A percentile compares a stretch with the other conserved stretches of the same genome.
Conservation (phyloP, 2,329 filamentous ascomycete species). For the Calonectria pseudoreteaudii region DNA sequence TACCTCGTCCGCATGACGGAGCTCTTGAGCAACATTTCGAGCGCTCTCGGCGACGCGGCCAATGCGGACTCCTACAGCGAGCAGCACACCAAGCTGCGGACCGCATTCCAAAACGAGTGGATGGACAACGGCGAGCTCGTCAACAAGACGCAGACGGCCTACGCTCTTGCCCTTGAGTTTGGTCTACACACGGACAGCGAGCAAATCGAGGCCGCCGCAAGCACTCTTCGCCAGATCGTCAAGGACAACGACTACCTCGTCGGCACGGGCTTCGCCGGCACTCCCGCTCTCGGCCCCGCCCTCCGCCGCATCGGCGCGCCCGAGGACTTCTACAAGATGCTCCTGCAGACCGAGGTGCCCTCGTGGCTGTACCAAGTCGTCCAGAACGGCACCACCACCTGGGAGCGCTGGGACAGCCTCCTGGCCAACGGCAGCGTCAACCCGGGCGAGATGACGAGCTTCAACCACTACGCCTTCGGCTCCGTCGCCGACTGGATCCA, state of each 20-base stretch:
- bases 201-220: slow-evolving; percentile 37
- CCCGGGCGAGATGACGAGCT: slow-evolving; percentile 60
- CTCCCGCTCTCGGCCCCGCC: neutral
- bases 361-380: slow-evolving; percentile 62
- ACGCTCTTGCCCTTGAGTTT: slow-evolving; percentile 53
- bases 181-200: slow-evolving; percentile 43
- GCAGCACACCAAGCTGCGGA: slow-evolving; percentile 35
- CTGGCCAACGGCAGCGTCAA: slow-evolving; percentile 58
- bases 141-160: slow-evolving; percentile 55
- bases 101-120: slow-evolving; percentile 48
- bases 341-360: slow-evolving; percentile 57
- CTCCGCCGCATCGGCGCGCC: slow-evolving; percentile 38
- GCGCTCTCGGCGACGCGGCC: slow-evolving; percentile 42
- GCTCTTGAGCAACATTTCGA: slow-evolving; percentile 49
- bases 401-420: slow-evolving; percentile 64
- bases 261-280: slow-evolving; percentile 52
- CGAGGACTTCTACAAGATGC: slow-evolving; percentile 58
- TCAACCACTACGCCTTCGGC: slow-evolving; percentile 64
- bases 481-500: slow-evolving; percentile 62
- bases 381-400: slow-evolving; percentile 60
- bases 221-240: slow-evolving; percentile 45
- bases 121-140: slow-evolving; percentile 45
- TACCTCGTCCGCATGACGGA: slow-evolving; percentile 57
- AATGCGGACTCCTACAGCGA: slow-evolving; percentile 37
- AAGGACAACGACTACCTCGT: slow-evolving; percentile 50